Base-by-base conservation (phyloP, 768 basidiomycete genomes). In the Tricholoma hemisulphureum region DNA sequence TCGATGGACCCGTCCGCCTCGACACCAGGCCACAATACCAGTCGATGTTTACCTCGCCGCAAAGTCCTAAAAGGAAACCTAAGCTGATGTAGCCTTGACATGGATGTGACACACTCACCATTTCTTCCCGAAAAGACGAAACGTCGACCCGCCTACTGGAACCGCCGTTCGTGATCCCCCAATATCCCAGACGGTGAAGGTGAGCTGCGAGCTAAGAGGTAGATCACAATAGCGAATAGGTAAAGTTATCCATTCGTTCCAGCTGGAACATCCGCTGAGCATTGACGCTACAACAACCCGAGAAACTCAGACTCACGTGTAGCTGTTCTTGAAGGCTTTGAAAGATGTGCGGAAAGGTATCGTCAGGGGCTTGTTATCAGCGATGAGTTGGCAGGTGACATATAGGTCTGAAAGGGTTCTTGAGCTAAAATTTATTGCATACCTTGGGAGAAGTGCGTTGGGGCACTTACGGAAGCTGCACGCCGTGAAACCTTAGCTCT, bases 151-250 rank as follows among this genome's bases (percentile, higher is more conserved):
- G 28, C 96, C 97, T 4, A 98, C 88, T 6, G 95, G 91, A 16
- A 84, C 79, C 2, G 92, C 86, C 46, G 82, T 77, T 6, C 92
- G 82, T 21, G 93, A 88, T 0, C 91, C 90, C 34, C 86, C 89
- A 58, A 95, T 95, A 67, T 98, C 95, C 91, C 94, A 98, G 6
- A 98, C 88, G 0, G 97, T 98, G 66, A 98, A 90, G 0, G 91
- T 89, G 52, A 99, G 80, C 65, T 97, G 95, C 1, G 94, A 87
- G 69, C 78, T 89, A 49, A 93, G 73, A 0, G 94, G 93, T n/a
- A 99, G 78, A 68, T 97, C 95, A 60, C 94, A 93, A 63, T 96
- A 97, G 26, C 88, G 86, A 67, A 97, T 91, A 0, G 96, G 96
- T 10, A 98, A 75, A 0, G 89, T 87, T 37, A 99, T 86, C 84